Evolutionary conservation across 345 rosid genomes (phyloP).

Genomic region (Rhizophora mangle): DNA sequence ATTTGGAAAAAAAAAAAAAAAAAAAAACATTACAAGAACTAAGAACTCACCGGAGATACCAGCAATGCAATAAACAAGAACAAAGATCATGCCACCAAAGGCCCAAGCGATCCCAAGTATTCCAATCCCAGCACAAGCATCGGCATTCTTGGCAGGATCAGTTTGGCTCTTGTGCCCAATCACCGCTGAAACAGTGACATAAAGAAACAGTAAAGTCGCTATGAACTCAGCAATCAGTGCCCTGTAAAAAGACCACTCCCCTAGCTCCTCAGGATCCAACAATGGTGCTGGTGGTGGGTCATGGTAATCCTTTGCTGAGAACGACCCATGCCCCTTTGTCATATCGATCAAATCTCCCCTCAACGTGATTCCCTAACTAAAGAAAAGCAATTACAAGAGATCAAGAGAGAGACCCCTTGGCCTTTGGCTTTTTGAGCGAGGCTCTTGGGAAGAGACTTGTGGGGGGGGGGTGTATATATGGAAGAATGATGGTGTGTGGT

Average conservation of each 20-base stretch:
- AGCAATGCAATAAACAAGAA: conserved; percentile 84
- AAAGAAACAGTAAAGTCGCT: conserved; percentile 79
- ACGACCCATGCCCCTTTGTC: conserved; percentile 51
- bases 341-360: conserved; percentile 8
- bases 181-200: conserved; percentile 65
- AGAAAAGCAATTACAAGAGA: neutral
- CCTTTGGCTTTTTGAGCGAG: neutral
- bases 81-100: conserved; percentile 81
- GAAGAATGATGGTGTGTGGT: neutral
- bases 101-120: conserved; percentile 84
- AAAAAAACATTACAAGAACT: neutral
- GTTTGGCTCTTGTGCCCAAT: conserved; percentile 64
- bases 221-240: conserved; percentile 81
- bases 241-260: conserved; percentile 78
- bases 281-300: conserved; percentile 80
- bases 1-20: neutral
- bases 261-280: conserved; percentile 51
- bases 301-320: conserved; percentile 61
- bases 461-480: conserved; percentile 34
- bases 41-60: conserved; percentile 62
- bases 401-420: neutral
- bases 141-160: conserved; percentile 23
- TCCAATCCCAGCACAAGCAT: conserved; percentile 67
- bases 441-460: neutral
- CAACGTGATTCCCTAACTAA: neutral